phyloP scores from a whole-genome alignment of 768 basidiomycete genomes.

The Pleurotus tuber-regium region DNA sequence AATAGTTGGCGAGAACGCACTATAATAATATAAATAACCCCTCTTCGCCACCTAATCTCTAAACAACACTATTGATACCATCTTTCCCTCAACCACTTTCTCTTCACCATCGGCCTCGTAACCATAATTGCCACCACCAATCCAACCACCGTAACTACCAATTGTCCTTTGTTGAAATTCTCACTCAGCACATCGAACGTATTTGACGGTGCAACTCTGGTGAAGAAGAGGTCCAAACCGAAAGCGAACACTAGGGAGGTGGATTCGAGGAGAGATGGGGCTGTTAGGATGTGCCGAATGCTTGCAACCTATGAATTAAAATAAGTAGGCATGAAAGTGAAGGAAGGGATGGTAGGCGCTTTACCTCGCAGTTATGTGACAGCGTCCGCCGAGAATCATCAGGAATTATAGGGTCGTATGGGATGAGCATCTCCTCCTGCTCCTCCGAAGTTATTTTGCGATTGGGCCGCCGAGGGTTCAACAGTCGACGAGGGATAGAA shows the following conservation, averaged over 20 bases:
- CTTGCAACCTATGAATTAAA: slow-evolving; percentile 57
- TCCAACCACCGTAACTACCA: slow-evolving; percentile 77
- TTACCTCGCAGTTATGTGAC: slow-evolving; percentile 49
- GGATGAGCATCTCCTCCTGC: slow-evolving; percentile 79
- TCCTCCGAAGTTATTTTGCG: slow-evolving; percentile 75
- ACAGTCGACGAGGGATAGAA: slow-evolving; percentile 63
- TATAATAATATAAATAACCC: not conserved
- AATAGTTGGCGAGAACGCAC: not conserved
- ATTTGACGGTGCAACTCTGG: slow-evolving; percentile 79
- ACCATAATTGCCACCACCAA: slow-evolving; percentile 75
- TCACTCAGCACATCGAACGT: slow-evolving; percentile 93
- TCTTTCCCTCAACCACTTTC: slow-evolving; percentile 62
- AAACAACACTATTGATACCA: slow-evolving; percentile 61
- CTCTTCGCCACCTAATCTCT: not conserved
- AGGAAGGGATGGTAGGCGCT: no score
- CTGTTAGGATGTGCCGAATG: slow-evolving; percentile 65
- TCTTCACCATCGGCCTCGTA: slow-evolving; percentile 75
- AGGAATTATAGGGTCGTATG: slow-evolving; percentile 79
- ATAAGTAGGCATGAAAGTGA: no score
- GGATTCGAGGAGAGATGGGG: slow-evolving; percentile 87
- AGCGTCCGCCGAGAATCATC: slow-evolving; percentile 60
- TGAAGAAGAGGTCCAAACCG: slow-evolving; percentile 88
- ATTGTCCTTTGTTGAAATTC: slow-evolving; percentile 90
- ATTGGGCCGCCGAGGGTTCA: slow-evolving; percentile 83
- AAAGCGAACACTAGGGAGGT: slow-evolving; percentile 86